Evolutionary conservation across 1,284 basidiomycete species (phyloP), one percentile per base, ranked within the genome.

Genomic region (Melampsora medusae): DNA sequence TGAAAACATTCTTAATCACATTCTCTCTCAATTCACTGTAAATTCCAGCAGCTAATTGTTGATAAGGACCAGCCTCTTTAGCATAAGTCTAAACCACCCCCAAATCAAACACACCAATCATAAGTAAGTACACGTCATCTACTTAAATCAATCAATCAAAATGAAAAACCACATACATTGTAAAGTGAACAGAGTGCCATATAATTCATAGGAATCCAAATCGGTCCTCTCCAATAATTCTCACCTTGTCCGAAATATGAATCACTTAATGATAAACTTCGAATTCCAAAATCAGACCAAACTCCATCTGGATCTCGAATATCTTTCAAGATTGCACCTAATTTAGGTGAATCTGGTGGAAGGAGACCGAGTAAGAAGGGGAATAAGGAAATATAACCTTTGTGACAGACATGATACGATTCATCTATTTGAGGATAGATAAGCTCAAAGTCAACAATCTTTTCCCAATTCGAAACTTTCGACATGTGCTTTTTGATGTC

Each of bases 161-260:
- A n/a, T 4, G 53, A 22, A 56, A 38, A 22, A 9, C 17, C 22
- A 28, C 4, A 1, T 61, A 91, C 92, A 83, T 89, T 90, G 81
- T 92, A 86, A 77, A 97, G 84, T 7, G 92, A 89, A 31, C 88
- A 86, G 70, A 97, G 84, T 22, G 89, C 89, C 79, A 97, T 87
- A 82, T 93, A 97, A 83, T 97, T 97, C 90, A 97, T 93, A 82
- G 92, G 94, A 38, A 97, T 87, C 94, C 94, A 97, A 71, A 97
- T 91, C 2, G 95, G 92, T 2, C 94, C 93, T 80, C 91, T 90
- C 94, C 94, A 97, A 84, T 97, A 97, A 84, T 97, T 92, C 82
- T 97, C 95, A 69, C 90, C 94, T 80, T 89, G 85, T 19, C 93
- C 94, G 80, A 93, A 97, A 73, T 91, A 87, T n/a, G 90, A 88